These are phyloP conservation scores for Micromonas pusilla DNA, from an alignment of 139 green algal species.

Conservation along the genomic window DNA sequence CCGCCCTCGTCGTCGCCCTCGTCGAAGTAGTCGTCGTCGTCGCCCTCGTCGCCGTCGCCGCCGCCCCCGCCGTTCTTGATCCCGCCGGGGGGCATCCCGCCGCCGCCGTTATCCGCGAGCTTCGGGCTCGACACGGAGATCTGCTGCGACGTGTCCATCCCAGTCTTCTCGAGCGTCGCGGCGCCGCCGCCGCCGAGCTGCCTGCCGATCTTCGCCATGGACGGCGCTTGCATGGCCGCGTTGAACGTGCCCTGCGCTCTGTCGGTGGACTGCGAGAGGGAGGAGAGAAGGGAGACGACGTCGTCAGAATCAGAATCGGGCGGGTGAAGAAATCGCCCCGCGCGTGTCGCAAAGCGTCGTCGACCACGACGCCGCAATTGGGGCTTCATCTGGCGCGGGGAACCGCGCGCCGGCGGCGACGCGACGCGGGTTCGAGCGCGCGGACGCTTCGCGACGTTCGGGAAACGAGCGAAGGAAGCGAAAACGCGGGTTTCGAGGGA, in stretches of 20 bases:
- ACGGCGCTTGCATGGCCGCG: conserved; percentile 11
- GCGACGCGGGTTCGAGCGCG: too few species aligned
- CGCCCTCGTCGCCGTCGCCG: conserved; percentile 67
- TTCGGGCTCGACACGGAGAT: conserved; percentile 33
- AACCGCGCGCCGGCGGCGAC: background rate
- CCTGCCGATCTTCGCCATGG: conserved; percentile 20
- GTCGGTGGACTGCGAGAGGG: background rate
- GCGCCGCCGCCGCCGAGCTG: conserved; percentile 17
- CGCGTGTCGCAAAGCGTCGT: background rate
- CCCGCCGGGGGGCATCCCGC: conserved; percentile 73
- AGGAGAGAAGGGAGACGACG: background rate
- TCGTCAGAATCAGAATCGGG: background rate
- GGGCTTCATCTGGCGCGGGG: too few species aligned
- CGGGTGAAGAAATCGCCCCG: background rate
- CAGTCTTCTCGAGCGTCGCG: conserved; percentile 35
- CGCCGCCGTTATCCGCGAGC: conserved; percentile 72
- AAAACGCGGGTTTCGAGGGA: background rate
- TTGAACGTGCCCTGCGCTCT: background rate
- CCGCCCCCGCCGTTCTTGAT: conserved; percentile 83
- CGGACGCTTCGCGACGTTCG: background rate
- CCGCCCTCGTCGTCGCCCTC: conserved; percentile 50
- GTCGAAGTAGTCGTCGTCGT: conserved; percentile 90
- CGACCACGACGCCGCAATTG: background rate
- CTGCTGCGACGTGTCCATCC: conserved; percentile 45
- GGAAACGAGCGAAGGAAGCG: background rate